Evolutionary conservation across 345 rosid genomes (phyloP), one percentile per base, ranked within the genome.

Genomic region (Hibiscus mutabilis): DNA sequence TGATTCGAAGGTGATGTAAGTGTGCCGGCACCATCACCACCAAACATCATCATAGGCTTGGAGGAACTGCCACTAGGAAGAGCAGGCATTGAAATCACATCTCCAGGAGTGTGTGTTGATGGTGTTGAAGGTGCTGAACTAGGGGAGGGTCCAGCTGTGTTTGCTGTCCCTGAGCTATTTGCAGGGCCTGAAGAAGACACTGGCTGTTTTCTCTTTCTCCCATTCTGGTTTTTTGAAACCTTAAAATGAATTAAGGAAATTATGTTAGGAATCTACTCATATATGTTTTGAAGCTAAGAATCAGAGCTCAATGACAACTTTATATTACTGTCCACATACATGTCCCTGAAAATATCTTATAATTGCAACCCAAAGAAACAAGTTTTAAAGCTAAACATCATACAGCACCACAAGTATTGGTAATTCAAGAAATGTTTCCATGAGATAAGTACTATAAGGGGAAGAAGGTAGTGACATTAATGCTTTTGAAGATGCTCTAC

Each of bases 111-210:
- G 79, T 91, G 97, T 73, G 97, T 91, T 71, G 98, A 94, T 25
- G 98, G 97, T 7, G 98, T 94, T 37, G 98, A 94, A 49, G 98
- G 97, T 24, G 97, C 97, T 69, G 98, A 94, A 83, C 98, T 88
- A 13, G 98, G 98, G 73, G 98, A 94, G 11, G 98, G 98, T 69
- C 98, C 98, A 0, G 96, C 87, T 14, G 98, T 94, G 80, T 94
- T 94, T 53, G 96, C 98, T 76, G 98, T 94, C 75, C 98, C 98
- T 6, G 98, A 81, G 82, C 98, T 94, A 81, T 91, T 94, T 74
- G 98, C 98, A 79, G 98, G 95, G 35, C 97, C 98, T 64, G 98
- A 91, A 80, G 98, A 94, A 59, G 98, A 88, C 75, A 85, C 97
- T 0, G 98, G 97, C 77, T 94, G 98, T 81, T 94, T 94, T 74